These are phyloP conservation scores for Tolypocladium endophyticum DNA, from an alignment of 2,329 filamentous ascomycete genomes.

Conservation along the genomic window DNA sequence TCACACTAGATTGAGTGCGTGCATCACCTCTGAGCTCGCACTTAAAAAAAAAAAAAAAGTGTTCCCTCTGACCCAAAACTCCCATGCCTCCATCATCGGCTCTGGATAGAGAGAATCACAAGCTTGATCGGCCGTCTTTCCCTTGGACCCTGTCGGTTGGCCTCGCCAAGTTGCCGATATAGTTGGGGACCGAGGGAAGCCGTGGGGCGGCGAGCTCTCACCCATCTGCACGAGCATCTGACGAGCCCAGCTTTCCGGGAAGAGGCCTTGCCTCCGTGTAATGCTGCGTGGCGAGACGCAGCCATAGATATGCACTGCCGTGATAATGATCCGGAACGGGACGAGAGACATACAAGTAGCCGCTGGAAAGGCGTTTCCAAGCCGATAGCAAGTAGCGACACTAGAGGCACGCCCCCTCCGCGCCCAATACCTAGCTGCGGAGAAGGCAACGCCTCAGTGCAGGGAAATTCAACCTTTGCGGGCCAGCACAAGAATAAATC, in stretches of 20 bases:
- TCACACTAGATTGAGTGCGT: background rate
- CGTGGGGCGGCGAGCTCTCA: background rate
- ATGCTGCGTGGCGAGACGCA: background rate
- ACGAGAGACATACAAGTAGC: background rate
- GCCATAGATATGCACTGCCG: background rate
- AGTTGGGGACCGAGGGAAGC: conserved; percentile 1
- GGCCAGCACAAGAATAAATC: background rate
- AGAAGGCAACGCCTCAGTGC: background rate
- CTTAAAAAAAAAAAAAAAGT: too few species aligned
- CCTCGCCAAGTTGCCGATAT: background rate
- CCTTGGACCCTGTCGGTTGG: background rate
- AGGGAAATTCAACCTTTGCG: background rate
- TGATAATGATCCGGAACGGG: background rate
- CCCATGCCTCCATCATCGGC: background rate
- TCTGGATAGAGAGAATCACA: background rate
- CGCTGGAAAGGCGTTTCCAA: background rate
- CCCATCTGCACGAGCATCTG: background rate
- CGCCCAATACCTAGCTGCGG: background rate
- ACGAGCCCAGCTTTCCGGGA: background rate
- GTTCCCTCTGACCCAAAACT: background rate
- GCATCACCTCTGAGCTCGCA: background rate
- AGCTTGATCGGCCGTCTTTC: background rate
- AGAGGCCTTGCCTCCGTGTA: background rate
- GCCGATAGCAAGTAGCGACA: background rate
- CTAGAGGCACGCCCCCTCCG: background rate